Conservation (phyloP, 2,329 filamentous ascomycete genomes). For the Exophiala sp. region DNA sequence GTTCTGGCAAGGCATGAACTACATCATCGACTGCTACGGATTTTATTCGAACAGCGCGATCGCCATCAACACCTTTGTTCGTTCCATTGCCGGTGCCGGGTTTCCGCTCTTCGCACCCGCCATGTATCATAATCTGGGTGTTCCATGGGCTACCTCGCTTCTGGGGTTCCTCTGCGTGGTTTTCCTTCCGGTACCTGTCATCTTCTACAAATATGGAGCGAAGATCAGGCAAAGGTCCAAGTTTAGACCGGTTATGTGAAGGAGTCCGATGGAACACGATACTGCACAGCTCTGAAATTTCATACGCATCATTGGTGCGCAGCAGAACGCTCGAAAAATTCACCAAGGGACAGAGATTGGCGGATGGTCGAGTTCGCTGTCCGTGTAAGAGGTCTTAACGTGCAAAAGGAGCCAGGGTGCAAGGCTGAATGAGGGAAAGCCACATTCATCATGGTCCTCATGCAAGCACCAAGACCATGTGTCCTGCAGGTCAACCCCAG, state of each 20-base stretch:
- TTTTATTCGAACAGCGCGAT: constrained; percentile 39
- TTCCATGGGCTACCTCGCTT: constrained; percentile 38
- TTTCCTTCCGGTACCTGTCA: constrained; percentile 44
- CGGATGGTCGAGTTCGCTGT: too few relatives aligned
- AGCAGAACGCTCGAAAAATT: too few relatives aligned
- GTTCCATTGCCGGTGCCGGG: constrained; percentile 34
- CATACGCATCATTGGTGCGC: too few relatives aligned
- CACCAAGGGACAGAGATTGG: too few relatives aligned
- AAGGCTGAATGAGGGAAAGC: too few relatives aligned
- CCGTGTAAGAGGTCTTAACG: too few relatives aligned
- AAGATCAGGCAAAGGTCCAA: constrained; percentile 41
- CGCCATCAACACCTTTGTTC: constrained; percentile 36
- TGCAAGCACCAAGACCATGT: too few relatives aligned
- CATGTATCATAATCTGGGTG: constrained; percentile 37
- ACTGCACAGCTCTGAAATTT: too few relatives aligned
- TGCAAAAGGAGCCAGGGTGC: too few relatives aligned
- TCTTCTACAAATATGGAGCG: constrained; percentile 46
- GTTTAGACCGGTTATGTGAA: constrained; percentile 29
- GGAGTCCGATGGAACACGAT: constrained; percentile 20
- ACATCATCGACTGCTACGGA: constrained; percentile 40
- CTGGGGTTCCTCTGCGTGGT: constrained; percentile 37
- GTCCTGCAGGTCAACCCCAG: too few relatives aligned
- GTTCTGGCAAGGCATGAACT: constrained; percentile 42
- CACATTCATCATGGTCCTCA: too few relatives aligned
- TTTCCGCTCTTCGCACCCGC: constrained; percentile 31